Evolutionary conservation across 441 rosid genomes (phyloP).

Genomic region (Theobroma grandiflorum): DNA sequence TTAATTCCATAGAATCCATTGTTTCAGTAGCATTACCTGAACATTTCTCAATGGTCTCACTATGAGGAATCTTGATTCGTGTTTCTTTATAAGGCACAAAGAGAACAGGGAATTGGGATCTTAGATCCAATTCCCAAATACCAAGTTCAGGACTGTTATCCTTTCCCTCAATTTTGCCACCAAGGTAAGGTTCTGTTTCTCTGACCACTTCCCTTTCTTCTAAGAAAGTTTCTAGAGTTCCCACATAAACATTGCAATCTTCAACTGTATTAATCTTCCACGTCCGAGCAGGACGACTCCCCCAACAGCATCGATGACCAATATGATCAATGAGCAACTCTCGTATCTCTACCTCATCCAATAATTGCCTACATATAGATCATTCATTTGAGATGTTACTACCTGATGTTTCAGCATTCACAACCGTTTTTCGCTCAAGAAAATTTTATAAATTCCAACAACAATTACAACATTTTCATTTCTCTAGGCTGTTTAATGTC

Average conservation of each 20-base stretch:
- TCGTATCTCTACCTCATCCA: conserved; percentile 93
- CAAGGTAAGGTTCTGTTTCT: conserved; percentile 68
- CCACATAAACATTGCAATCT: conserved; percentile 96
- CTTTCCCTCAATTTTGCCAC: conserved; percentile 62
- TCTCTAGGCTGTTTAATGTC: background rate
- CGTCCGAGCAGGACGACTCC: conserved; percentile 95
- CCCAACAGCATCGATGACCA: conserved; percentile 98
- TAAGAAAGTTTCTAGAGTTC: conserved; percentile 87
- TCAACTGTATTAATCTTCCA: conserved; percentile 90
- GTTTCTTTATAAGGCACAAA: conserved; percentile 77
- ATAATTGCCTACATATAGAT: conserved; percentile 60
- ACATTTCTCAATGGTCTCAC: conserved; percentile 82
- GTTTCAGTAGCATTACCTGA: conserved; percentile 52
- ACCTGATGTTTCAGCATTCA: background rate
- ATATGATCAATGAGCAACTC: conserved; percentile 94
- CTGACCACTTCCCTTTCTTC: conserved; percentile 83
- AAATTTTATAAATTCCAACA: background rate
- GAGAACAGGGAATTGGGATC: conserved; percentile 81
- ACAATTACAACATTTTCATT: background rate
- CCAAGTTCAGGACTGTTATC: conserved; percentile 65
- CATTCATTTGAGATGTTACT: conserved; percentile 8
- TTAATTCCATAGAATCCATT: background rate
- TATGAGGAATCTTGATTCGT: conserved; percentile 59
- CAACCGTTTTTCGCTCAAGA: background rate
- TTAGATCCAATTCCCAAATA: conserved; percentile 82